Conservation (phyloP, 1,139 yeast genomes). For the Hemisphaericaspora subhashii region DNA sequence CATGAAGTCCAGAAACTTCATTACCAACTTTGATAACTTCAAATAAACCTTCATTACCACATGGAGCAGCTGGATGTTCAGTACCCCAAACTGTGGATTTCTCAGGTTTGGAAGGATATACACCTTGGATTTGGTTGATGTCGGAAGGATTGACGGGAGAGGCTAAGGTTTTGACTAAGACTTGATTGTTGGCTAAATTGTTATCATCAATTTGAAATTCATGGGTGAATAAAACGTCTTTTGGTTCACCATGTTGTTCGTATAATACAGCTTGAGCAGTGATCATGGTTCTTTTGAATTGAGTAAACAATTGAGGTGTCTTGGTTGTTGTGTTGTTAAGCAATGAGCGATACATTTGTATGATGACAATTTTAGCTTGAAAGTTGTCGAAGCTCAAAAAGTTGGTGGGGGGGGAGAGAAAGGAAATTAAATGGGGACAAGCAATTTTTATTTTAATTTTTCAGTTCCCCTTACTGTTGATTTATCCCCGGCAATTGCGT, state of each 20-base stretch:
- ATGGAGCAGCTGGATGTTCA: slow-evolving; percentile 34
- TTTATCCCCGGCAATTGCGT: too few species aligned
- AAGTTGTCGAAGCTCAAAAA: neutral
- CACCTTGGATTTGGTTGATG: slow-evolving; percentile 41
- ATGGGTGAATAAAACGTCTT: slow-evolving; percentile 54
- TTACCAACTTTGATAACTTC: slow-evolving; percentile 76
- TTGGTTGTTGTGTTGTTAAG: slow-evolving; percentile 7
- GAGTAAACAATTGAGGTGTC: slow-evolving; percentile 8
- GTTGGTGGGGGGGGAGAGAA: neutral
- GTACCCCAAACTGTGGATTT: slow-evolving; percentile 33
- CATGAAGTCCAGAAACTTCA: slow-evolving; percentile 44
- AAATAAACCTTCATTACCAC: slow-evolving; percentile 81
- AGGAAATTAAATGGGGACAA: neutral
- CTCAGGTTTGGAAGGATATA: slow-evolving; percentile 41
- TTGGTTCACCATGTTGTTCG: slow-evolving; percentile 59
- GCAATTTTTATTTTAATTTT: too few species aligned
- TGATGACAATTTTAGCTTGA: slow-evolving; percentile 1
- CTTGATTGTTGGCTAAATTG: slow-evolving; percentile 40
- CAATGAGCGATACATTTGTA: slow-evolving; percentile 9
- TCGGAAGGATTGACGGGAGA: slow-evolving; percentile 70
- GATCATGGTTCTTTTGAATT: slow-evolving; percentile 36
- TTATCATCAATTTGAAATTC: slow-evolving; percentile 50
- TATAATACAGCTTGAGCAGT: slow-evolving; percentile 62
- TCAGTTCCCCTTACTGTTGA: too few species aligned
- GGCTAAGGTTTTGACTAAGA: slow-evolving; percentile 67